Evolutionary conservation across 441 rosid species (phyloP).

Genomic region (Melastoma candidum): DNA sequence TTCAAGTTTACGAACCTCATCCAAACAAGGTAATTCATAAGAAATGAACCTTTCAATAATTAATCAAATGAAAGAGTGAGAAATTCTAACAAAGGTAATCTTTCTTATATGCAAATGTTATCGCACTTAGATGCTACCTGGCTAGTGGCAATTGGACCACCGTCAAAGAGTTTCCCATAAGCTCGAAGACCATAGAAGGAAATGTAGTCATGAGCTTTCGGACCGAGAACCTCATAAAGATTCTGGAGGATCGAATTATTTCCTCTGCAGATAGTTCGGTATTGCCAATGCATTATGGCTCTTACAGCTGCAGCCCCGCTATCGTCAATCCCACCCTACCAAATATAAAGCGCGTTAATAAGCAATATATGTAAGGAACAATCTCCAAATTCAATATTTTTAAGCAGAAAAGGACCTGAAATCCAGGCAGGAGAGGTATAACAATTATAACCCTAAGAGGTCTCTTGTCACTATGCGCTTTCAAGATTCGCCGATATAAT

Average conservation of each 20-base stretch:
- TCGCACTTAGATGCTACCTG: conserved; percentile 37
- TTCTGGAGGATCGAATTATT: conserved; percentile 78
- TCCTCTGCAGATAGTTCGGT: conserved; percentile 91
- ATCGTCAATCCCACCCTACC: conserved; percentile 96
- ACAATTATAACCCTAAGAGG: conserved; percentile 83
- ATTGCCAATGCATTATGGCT: conserved; percentile 99
- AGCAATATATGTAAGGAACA: background rate
- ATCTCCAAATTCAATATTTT: conserved; percentile 12
- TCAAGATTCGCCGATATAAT: conserved; percentile 67
- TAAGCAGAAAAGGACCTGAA: conserved; percentile 49
- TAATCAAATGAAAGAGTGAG: too few relatives aligned
- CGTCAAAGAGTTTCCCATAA: conserved; percentile 74
- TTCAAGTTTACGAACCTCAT: too few relatives aligned
- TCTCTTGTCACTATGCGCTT: conserved; percentile 80
- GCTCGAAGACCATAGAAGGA: conserved; percentile 96
- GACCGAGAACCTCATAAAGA: conserved; percentile 64
- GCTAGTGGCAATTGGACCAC: conserved; percentile 88
- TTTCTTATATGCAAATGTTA: too few relatives aligned
- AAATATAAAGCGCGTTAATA: conserved; percentile 14
- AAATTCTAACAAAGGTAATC: too few relatives aligned
- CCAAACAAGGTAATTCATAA: too few relatives aligned
- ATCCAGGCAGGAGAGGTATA: conserved; percentile 96
- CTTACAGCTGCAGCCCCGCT: conserved; percentile 96
- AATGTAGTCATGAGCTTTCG: conserved; percentile 68
- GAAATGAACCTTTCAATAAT: too few relatives aligned